These are phyloP conservation scores for Ajuga chamaepitys DNA, from an alignment of 257 asterid species.

Conservation along the genomic window DNA sequence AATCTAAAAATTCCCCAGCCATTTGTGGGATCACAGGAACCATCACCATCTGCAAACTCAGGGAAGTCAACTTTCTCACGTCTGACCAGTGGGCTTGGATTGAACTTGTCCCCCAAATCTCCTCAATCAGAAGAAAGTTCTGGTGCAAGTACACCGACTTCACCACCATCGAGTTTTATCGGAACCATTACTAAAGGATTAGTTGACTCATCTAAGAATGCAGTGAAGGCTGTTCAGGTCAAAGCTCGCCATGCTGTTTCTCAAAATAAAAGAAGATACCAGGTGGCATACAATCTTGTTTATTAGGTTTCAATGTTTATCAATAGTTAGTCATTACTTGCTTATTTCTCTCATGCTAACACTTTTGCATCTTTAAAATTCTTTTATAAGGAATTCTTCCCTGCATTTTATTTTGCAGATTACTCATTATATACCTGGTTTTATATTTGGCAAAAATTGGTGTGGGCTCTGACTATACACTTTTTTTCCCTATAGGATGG, in stretches of 20 bases:
- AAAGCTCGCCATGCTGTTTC: constrained; percentile 99
- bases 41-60: constrained; percentile 49
- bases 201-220: constrained; percentile 87
- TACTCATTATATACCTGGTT: neutral
- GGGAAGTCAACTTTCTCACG: constrained; percentile 70
- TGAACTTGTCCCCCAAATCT: constrained; percentile 72
- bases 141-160: constrained; percentile 52
- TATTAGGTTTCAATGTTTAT: neutral
- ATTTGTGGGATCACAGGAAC: constrained; percentile 64
- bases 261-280: constrained; percentile 97
- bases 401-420: neutral
- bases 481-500: constrained; percentile 71
- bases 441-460: neutral
- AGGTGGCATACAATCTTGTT: constrained; percentile 38
- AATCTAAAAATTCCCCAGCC: constrained; percentile 82
- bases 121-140: constrained; percentile 58
- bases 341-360: neutral
- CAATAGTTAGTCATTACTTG: neutral
- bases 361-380: neutral
- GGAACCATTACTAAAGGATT: constrained; percentile 89
- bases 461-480: constrained; percentile 12
- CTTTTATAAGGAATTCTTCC: neutral
- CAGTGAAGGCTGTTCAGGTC: constrained; percentile 95
- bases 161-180: constrained; percentile 58
- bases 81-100: constrained; percentile 70